Percentiles rank a stretch among this genome's conserved stretches.
phyloP scores from a whole-genome alignment of 257 asterid species.

The Euphrasia confusa region DNA sequence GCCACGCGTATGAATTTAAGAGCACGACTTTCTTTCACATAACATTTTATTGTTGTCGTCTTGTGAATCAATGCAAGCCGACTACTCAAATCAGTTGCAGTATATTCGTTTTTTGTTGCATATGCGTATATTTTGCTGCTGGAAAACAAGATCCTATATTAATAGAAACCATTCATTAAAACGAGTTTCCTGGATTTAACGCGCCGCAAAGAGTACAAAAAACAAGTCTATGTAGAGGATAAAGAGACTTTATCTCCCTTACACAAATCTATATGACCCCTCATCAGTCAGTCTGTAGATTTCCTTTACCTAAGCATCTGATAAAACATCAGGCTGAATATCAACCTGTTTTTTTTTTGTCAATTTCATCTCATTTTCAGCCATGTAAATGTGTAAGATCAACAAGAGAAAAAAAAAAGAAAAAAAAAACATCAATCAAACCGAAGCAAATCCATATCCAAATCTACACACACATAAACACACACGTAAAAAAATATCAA shows the following conservation, averaged over 20 bases:
- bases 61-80: too few relatives aligned
- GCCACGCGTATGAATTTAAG: neutral
- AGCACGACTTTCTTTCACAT: neutral
- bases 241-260: neutral
- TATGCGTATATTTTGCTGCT: neutral
- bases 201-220: neutral
- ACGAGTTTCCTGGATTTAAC: neutral
- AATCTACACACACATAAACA: neutral
- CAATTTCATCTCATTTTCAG: too few relatives aligned
- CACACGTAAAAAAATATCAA: too few relatives aligned
- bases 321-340: neutral
- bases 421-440: neutral
- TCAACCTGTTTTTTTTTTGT: neutral
- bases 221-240: neutral
- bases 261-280: neutral
- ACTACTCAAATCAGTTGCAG: too few relatives aligned
- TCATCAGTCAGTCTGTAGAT: neutral
- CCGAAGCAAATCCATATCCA: neutral
- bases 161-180: neutral
- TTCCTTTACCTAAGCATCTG: neutral
- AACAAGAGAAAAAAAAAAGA: too few relatives aligned
- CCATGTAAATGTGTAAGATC: too few relatives aligned
- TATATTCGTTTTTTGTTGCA: neutral
- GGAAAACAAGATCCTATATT: neutral
- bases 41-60: too few relatives aligned